Evolutionary conservation across 805 yeast species (phyloP).

Genomic region (Wickerhamomyces kurtzmanii): DNA sequence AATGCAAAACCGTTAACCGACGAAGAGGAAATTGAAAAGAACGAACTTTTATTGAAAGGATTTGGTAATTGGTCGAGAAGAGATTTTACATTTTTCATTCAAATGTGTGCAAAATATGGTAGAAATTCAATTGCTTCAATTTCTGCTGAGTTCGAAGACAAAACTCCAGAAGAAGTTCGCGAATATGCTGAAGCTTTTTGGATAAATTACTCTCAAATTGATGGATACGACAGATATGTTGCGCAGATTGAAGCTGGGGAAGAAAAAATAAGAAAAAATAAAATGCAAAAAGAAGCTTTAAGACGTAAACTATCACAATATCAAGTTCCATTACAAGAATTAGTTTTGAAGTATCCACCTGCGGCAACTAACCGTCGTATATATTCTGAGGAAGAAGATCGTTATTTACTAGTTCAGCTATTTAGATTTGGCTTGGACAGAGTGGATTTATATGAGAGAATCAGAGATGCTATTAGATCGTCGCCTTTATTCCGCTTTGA

Average conservation of each 20-base stretch:
- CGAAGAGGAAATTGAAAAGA: conserved; percentile 63
- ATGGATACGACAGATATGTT: conserved; percentile 79
- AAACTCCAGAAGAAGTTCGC: conserved; percentile 68
- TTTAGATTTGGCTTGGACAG: conserved; percentile 75
- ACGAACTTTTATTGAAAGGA: conserved; percentile 53
- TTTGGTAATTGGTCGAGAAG: conserved; percentile 78
- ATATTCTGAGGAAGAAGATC: conserved; percentile 83
- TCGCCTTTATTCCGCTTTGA: conserved; percentile 80
- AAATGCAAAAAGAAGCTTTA: conserved; percentile 69
- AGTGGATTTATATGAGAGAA: conserved; percentile 67
- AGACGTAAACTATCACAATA: conserved; percentile 66
- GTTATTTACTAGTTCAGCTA: conserved; percentile 73
- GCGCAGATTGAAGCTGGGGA: conserved; percentile 84
- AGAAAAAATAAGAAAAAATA: conserved; percentile 56
- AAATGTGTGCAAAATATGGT: conserved; percentile 69
- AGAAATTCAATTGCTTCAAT: conserved; percentile 63
- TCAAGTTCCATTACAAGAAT: conserved; percentile 70
- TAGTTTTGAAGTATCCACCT: conserved; percentile 65
- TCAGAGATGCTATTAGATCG: conserved; percentile 63
- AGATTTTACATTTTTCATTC: conserved; percentile 78
- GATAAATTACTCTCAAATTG: conserved; percentile 69
- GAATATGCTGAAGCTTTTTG: conserved; percentile 77
- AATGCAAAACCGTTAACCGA: conserved; percentile 75
- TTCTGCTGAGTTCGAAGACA: conserved; percentile 66
- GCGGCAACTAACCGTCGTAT: conserved; percentile 54